Conservation (phyloP, 352 stramenopile species). For the Albugo laibachii region DNA sequence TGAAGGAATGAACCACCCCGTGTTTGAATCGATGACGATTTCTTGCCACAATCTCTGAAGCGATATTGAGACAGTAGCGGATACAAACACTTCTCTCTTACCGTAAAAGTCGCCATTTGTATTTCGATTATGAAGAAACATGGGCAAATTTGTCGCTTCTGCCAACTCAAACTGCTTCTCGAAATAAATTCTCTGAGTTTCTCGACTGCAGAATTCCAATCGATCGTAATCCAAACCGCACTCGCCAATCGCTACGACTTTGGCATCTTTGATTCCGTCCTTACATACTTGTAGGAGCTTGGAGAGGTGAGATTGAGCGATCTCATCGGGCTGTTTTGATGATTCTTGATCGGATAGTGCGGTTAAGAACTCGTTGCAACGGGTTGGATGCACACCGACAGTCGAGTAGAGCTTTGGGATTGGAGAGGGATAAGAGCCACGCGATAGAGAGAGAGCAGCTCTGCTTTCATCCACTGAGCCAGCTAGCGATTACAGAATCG, state of each 20-base stretch:
- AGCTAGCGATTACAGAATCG: conserved; percentile 7
- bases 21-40: conserved; percentile 47
- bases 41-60: conserved; percentile 41
- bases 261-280: conserved; percentile 27
- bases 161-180: conserved; percentile 84
- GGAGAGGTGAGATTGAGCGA: conserved; percentile 39
- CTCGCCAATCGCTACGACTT: conserved; percentile 89
- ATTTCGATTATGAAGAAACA: conserved; percentile 96
- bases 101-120: conserved; percentile 83
- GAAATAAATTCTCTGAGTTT: conserved; percentile 85
- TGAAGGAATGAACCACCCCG: conserved; percentile 95
- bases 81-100: conserved; percentile 4
- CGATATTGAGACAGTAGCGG: not conserved
- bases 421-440: conserved; percentile 2
- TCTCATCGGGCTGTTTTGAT: conserved; percentile 7
- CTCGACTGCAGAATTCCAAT: conserved; percentile 86
- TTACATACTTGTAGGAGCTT: conserved; percentile 32
- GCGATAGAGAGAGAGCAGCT: conserved; percentile 11
- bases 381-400: conserved; percentile 82
- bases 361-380: conserved; percentile 76
- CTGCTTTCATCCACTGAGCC: conserved; percentile 13
- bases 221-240: conserved; percentile 95
- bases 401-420: conserved; percentile 32
- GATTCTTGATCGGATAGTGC: too few species aligned
- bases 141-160: conserved; percentile 57